Evolutionary conservation across 495 filamentous ascomycete species (phyloP), one percentile per base, ranked within the genome.

Genomic region (Neurospora tetrasperma): DNA sequence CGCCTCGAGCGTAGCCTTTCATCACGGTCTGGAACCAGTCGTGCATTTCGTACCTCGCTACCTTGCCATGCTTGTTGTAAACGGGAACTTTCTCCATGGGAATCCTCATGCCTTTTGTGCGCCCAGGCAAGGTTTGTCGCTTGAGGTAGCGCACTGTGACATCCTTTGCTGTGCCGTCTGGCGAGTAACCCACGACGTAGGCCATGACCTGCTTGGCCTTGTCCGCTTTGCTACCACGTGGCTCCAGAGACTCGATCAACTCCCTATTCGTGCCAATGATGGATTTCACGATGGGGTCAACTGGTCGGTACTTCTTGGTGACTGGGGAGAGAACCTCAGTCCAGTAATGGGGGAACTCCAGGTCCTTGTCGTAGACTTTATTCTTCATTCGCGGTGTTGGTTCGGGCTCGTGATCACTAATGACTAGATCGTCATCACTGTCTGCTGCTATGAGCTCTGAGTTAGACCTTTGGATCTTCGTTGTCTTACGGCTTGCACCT

Each of bases 131-230:
- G 46, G 89, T 87, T 69, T 92, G 93, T 23, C 90, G 87, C 75
- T 92, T 93, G 8, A 98, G 89, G 80, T 99, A 98, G 16, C 95
- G 89, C 5, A 94, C 91, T 1, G 96, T 98, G 44, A 99, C 92
- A 77, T 98, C 96, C 82, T 98, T 98, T 11, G 93, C 96, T 0
- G 93, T 93, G 14, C 92, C 92, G 78, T 98, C 94, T 11, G 89
- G 76, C 3, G 93, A 94, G 82, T 92, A 93, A 0, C 90, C 94
- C 12, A 99, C 84, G n/a, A 96, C 88, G 74, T 99, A 99, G 70
- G 92, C 90, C 71, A 97, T 94, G 16, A 96, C 89, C 80, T 98
- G 95, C 76, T 94, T 97, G 5, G 91, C 89, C 74, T 90, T 91
- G 38, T 95, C 91, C 0, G 94, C 92, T 77, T 90, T 92, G 62